Conservation (phyloP, 1,139 yeast genomes). For the Hansenula lynferdii region DNA sequence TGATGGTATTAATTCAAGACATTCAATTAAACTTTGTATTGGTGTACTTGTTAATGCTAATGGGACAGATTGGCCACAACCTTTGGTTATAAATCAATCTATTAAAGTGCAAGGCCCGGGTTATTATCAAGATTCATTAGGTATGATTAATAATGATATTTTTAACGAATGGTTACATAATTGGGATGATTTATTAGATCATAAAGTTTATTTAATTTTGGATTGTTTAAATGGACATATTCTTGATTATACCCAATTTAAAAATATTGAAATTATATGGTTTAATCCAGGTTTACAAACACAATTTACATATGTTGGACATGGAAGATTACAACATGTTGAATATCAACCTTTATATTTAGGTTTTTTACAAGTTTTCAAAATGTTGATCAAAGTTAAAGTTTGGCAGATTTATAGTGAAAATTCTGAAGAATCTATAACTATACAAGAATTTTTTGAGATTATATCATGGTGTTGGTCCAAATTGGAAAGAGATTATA, state of each 20-base stretch:
- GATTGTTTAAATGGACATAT: conserved; percentile 29
- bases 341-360: conserved; percentile 1
- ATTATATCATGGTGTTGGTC: neutral
- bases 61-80: conserved; percentile 20
- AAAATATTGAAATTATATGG: neutral
- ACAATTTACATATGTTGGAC: neutral
- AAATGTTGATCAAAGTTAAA: neutral
- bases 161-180: conserved; percentile 19
- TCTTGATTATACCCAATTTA: conserved; percentile 4
- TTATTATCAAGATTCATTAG: conserved; percentile 9
- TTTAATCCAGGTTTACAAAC: neutral
- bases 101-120: conserved; percentile 1
- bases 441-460: neutral
- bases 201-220: conserved; percentile 22
- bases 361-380: neutral
- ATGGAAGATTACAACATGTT: neutral
- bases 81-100: conserved; percentile 19
- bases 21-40: conserved; percentile 16
- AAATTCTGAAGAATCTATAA: neutral
- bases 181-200: conserved; percentile 10
- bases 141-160: conserved; percentile 25
- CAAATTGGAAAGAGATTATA: neutral
- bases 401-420: neutral
- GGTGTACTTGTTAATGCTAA: conserved; percentile 23
- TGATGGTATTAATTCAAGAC: conserved; percentile 10